Evolutionary conservation across 2,329 filamentous ascomycete species (phyloP).

Genomic region (Fusarium pseudograminearum): DNA sequence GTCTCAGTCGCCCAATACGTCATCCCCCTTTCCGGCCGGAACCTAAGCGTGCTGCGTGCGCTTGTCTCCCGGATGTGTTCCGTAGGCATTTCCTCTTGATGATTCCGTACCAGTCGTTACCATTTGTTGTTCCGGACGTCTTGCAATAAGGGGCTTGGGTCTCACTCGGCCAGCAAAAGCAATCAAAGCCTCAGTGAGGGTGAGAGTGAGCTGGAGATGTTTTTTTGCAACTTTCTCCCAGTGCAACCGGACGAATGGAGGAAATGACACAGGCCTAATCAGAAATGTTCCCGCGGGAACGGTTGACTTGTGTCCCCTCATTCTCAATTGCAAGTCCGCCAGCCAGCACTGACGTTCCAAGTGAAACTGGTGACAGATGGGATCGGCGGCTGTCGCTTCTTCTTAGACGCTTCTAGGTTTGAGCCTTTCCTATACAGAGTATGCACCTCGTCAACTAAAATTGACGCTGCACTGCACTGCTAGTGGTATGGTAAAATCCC

Average conservation of each 20-base stretch:
- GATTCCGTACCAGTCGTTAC: neutral
- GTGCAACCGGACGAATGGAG: neutral
- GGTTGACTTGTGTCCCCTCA: neutral
- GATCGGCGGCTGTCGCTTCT: constrained; percentile 22
- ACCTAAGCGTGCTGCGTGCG: neutral
- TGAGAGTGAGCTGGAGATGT: neutral
- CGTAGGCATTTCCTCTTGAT: neutral
- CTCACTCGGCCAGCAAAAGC: neutral
- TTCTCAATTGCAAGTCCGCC: neutral
- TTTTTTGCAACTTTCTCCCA: neutral
- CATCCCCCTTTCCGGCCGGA: neutral
- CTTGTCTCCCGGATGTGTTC: neutral
- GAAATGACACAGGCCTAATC: constrained; percentile 1
- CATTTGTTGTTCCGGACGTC: constrained; percentile 1
- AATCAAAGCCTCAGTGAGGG: constrained; percentile 7
- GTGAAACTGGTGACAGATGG: constrained; percentile 13
- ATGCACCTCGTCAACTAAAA: constrained; percentile 16
- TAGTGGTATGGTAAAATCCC: neutral
- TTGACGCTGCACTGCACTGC: neutral
- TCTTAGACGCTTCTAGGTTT: constrained; percentile 3
- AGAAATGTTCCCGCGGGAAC: neutral
- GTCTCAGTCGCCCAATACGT: neutral
- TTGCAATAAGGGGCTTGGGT: neutral
- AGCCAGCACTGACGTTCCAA: constrained; percentile 3
- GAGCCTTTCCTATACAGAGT: constrained; percentile 18